Base-by-base conservation (phyloP, 192 early-diverging fungal species). In the Nowakowskiella sp. region DNA sequence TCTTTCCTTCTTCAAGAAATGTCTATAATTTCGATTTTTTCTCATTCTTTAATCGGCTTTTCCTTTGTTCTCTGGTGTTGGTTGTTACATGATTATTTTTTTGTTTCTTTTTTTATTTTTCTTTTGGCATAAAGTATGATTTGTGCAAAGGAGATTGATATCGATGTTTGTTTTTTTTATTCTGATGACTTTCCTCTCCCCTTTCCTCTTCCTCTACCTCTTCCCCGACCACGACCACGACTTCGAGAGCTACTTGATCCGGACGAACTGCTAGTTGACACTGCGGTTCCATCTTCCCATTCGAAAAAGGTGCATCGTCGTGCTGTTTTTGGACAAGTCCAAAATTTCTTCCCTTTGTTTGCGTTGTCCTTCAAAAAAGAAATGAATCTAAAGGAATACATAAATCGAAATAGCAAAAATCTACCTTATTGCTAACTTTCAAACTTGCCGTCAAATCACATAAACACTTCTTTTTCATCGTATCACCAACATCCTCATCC, bases 261-360 rank as follows among this genome's bases (percentile, higher is more conserved):
- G 36, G 39, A 24, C 51, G 9, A 10, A 10, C 8, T 50, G 24
- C 24, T 9, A 29, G 24, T 9, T 13, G 24, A 70, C 31, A 64
- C 62, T 1, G 66, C 49, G 49, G 67, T 65, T 0, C 68, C 49
- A 47, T 68, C 67, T 10, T 36, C 58, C 67, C 67, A 70, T 23
- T 43, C 60, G 64, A 70, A 70, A 51, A 70, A 70, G 23, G 50
- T 19, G 42, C 68, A 70, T 26, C 47, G 49, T 8, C 26, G 43
- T 28, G 51, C 65, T 6, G 49, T 22, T 54, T 75, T 76, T 1
- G 71, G 53, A 53, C 80, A 82, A 16, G 55, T 46, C 34, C 52
- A 72, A 49, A 73, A 82, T 21, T 78, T 61, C 3, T 77, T 47
- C n/a, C 78, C 78, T 10, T 65, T 42, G 55, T 82, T 80, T 16